Conservation (phyloP, 2,329 filamentous ascomycete species). For the Coniochaeta ligniaria region DNA sequence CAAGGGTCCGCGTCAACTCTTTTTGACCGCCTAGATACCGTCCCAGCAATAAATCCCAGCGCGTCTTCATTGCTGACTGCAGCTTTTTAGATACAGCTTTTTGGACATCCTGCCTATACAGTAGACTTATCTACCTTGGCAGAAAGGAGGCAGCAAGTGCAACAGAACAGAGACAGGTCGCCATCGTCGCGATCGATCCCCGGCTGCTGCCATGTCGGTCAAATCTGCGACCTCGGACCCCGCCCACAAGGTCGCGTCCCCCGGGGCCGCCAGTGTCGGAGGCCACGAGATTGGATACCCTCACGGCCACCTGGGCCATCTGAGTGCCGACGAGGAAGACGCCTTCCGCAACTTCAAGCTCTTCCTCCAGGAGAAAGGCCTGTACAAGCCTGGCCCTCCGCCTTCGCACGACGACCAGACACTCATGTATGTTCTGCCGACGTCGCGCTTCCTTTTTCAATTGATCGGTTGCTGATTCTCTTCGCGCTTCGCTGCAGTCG, state of each 20-base stretch:
- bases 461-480: too few relatives aligned
- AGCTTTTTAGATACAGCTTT: neutral
- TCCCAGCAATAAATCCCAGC: neutral
- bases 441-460: too few relatives aligned
- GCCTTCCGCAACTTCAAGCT: conserved; percentile 67
- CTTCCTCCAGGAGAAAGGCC: conserved; percentile 55
- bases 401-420: conserved; percentile 67
- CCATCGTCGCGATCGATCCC: neutral
- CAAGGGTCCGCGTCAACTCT: neutral
- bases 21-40: neutral
- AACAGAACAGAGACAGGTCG: neutral
- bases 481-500: conserved; percentile 44
- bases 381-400: conserved; percentile 50
- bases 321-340: conserved; percentile 60
- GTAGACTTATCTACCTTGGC: neutral
- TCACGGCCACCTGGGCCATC: conserved; percentile 71
- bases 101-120: neutral
- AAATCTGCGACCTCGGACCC: conserved; percentile 3
- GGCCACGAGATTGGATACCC: conserved; percentile 48
- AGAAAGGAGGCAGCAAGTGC: neutral
- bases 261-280: conserved; percentile 9
- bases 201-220: neutral
- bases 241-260: conserved; percentile 7
- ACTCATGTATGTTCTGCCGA: conserved; percentile 47
- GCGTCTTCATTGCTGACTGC: neutral